Evolutionary conservation across 2,329 filamentous ascomycete genomes (phyloP).

Genomic region (Fusarium tjaetaba): DNA sequence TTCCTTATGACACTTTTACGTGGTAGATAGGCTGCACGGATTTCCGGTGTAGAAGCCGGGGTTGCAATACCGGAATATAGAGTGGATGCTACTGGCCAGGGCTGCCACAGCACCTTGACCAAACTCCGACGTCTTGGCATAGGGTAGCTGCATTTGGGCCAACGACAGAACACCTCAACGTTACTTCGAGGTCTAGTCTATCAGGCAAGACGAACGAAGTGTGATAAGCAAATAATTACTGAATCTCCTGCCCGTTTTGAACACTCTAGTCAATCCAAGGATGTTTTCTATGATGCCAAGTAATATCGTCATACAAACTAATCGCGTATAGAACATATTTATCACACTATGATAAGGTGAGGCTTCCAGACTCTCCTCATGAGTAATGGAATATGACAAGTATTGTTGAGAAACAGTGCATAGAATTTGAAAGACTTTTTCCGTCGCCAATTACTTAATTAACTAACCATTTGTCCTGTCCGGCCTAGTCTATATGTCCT

Average conservation of each 20-base stretch:
- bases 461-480: rapidly evolving
- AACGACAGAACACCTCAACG: background rate
- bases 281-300: background rate
- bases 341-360: rapidly evolving
- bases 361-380: rapidly evolving
- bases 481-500: background rate
- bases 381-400: rapidly evolving
- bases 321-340: rapidly evolving
- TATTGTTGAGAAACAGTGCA: background rate
- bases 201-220: background rate
- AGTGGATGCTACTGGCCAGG: background rate
- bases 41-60: background rate
- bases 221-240: background rate
- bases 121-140: background rate
- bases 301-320: no score
- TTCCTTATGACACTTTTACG: conserved; percentile 5
- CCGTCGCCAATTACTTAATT: rapidly evolving
- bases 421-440: rapidly evolving
- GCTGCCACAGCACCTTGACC: background rate
- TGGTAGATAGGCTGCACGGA: background rate
- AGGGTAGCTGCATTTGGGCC: background rate
- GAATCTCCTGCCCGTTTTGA: background rate
- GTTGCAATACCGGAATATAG: background rate
- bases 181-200: background rate
- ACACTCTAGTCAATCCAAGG: background rate